Percentiles rank a stretch among this genome's conserved stretches.
These are phyloP conservation scores for Blastomyces emzantsi DNA, from an alignment of 2,329 filamentous ascomycete genomes.

Conservation along the genomic window DNA sequence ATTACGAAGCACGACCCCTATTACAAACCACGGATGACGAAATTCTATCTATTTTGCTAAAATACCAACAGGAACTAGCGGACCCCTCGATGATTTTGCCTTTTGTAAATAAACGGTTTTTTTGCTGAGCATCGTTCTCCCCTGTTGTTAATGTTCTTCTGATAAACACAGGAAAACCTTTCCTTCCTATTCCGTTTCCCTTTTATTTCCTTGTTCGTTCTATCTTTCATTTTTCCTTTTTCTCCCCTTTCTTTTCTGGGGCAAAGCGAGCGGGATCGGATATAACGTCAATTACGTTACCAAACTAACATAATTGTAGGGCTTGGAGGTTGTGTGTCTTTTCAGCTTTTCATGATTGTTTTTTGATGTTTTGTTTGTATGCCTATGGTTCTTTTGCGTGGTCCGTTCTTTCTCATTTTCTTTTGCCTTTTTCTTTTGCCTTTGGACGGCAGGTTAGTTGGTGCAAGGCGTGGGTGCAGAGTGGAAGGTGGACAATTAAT, in stretches of 20 bases:
- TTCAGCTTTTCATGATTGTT: background rate
- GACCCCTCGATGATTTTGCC: background rate
- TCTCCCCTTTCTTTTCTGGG: background rate
- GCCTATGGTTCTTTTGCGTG: too few species aligned
- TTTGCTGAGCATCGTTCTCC: background rate
- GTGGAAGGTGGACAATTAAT: background rate
- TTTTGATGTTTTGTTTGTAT: background rate
- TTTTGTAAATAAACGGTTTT: background rate
- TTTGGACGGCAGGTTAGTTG: background rate
- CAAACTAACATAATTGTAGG: background rate
- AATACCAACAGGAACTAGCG: background rate
- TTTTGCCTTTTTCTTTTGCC: too few species aligned
- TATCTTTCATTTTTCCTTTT: background rate
- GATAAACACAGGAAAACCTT: background rate
- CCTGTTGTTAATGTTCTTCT: background rate
- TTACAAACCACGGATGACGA: background rate
- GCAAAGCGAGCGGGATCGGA: background rate
- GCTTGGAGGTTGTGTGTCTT: background rate
- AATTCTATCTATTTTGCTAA: background rate
- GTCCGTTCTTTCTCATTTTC: background rate
- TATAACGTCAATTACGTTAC: background rate
- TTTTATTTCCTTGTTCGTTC: background rate
- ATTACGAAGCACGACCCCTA: background rate
- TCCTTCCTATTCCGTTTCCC: background rate
- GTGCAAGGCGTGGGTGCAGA: background rate